Conservation (phyloP, 2,329 filamentous ascomycete genomes). For the Penicillium corylophilum region DNA sequence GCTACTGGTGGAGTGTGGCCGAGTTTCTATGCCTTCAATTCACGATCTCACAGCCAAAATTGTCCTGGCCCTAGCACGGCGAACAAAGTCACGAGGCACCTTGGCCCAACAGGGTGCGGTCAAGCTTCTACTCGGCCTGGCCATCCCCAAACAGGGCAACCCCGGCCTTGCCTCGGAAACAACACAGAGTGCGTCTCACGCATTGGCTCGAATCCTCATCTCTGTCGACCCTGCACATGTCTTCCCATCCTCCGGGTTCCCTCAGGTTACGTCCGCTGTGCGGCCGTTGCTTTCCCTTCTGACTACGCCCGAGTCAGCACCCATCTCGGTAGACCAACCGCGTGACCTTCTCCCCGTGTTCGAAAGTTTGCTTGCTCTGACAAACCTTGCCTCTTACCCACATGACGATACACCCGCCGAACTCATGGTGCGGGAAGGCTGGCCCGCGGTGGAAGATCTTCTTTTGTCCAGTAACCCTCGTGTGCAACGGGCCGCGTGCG, state of each 20-base stretch:
- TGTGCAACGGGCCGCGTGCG: conserved; percentile 78
- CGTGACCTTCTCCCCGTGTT: conserved; percentile 85
- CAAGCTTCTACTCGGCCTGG: conserved; percentile 75
- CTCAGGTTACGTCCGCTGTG: conserved; percentile 74
- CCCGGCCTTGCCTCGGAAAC: conserved; percentile 38
- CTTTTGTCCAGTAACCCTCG: conserved; percentile 72
- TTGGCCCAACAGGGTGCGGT: conserved; percentile 94
- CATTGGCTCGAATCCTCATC: conserved; percentile 80
- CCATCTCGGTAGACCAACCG: conserved; percentile 51
- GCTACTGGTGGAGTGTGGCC: conserved; percentile 72
- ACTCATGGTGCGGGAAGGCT: conserved; percentile 71
- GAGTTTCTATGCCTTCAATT: conserved; percentile 67
- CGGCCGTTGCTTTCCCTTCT: conserved; percentile 77
- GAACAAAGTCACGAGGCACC: conserved; percentile 69
- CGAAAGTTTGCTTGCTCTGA: conserved; percentile 85
- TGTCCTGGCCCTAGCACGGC: conserved; percentile 72
- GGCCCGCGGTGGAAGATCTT: conserved; percentile 77
- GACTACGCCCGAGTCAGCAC: conserved; percentile 59
- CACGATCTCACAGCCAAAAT: conserved; percentile 71
- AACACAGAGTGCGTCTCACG: conserved; percentile 67
- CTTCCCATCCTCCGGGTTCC: conserved; percentile 74
- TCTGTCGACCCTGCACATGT: conserved; percentile 81
- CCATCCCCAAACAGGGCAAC: conserved; percentile 44
- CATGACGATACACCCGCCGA: conserved; percentile 54
- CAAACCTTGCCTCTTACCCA: conserved; percentile 75